These are phyloP conservation scores for Blastocystis sp. DNA, from an alignment of 352 stramenopile genomes.

Conservation along the genomic window DNA sequence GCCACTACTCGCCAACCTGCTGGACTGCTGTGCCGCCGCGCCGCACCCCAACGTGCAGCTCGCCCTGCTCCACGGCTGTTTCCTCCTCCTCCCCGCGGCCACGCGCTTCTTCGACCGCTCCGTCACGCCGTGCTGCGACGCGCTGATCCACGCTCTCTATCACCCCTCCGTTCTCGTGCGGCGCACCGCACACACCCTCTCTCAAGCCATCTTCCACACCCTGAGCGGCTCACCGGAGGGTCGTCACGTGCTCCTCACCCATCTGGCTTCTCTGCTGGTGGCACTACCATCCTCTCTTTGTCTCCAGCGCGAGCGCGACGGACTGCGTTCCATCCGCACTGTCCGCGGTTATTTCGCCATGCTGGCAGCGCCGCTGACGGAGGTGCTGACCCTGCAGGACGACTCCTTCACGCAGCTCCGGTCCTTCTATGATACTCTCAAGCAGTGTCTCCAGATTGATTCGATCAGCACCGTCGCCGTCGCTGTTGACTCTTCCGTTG, in stretches of 20 bases:
- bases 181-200: background rate
- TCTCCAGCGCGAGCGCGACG: background rate
- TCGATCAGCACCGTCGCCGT: background rate
- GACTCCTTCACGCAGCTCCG: background rate
- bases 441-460: background rate
- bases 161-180: background rate
- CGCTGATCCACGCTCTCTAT: background rate
- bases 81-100: constrained; percentile 14
- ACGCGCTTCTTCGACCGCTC: background rate
- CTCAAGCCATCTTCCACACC: background rate
- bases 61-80: background rate
- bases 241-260: background rate
- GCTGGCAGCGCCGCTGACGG: background rate
- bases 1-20: constrained; percentile 4
- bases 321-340: background rate
- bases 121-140: background rate
- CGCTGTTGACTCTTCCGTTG: no score
- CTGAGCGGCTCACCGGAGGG: background rate
- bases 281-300: background rate
- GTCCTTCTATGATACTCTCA: background rate
- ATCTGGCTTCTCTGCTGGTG: background rate
- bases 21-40: background rate
- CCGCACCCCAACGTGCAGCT: constrained; percentile 12
- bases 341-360: background rate
- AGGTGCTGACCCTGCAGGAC: background rate